These are phyloP conservation scores for Arabidopsis lyrata DNA, from an alignment of 441 rosid species.

Conservation along the genomic window DNA sequence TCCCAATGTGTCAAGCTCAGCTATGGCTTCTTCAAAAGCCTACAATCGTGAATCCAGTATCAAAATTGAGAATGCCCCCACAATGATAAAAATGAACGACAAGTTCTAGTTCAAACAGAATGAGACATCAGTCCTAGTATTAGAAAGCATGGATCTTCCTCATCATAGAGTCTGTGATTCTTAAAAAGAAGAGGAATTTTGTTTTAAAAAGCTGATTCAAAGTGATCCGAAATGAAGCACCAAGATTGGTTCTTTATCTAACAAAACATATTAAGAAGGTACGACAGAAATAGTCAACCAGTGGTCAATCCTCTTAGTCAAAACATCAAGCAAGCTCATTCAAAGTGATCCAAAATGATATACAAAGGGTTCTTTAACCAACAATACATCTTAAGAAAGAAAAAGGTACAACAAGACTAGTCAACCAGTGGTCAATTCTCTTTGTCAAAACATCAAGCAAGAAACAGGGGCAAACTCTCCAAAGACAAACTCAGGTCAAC, in stretches of 20 bases:
- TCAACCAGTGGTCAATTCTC: slow-evolving; percentile 12
- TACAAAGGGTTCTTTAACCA: slow-evolving; percentile 7
- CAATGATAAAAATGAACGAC: not conserved
- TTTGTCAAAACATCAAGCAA: slow-evolving; percentile 20
- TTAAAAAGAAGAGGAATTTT: not conserved
- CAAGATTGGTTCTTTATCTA: not conserved
- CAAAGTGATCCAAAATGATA: slow-evolving; percentile 9
- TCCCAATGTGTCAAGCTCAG: slow-evolving; percentile 59
- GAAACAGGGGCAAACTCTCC: slow-evolving; percentile 1
- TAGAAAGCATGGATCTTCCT: not conserved
- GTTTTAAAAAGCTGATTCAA: not conserved
- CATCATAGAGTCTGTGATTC: not conserved
- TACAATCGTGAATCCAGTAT: slow-evolving; percentile 23
- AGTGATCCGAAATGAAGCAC: not conserved
- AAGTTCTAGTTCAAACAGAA: not conserved
- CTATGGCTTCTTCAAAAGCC: slow-evolving; percentile 64
- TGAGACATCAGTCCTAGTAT: not conserved
- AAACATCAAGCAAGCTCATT: slow-evolving; percentile 6
- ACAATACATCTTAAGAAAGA: slow-evolving; percentile 1
- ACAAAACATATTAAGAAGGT: slow-evolving; percentile 11
- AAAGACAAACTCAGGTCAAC: not conserved
- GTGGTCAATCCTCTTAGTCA: slow-evolving; percentile 1
- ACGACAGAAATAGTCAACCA: not conserved
- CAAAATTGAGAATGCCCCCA: not conserved
- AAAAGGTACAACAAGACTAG: not conserved